These are phyloP conservation scores for Linnemannia schmuckeri DNA, from an alignment of 192 early-diverging fungal genomes.

Conservation along the genomic window DNA sequence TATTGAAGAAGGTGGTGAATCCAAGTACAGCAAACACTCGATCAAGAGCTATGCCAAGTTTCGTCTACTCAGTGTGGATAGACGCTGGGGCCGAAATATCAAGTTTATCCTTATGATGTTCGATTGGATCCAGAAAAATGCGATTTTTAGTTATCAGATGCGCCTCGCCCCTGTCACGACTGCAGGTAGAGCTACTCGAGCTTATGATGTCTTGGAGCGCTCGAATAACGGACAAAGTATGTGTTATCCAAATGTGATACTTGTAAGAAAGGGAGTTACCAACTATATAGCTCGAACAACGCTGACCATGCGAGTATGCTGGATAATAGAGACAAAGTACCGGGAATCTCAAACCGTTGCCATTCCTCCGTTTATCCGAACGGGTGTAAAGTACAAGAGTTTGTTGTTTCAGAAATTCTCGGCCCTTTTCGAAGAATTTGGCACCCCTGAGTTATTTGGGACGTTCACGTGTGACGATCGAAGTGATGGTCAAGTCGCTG, in stretches of 20 bases:
- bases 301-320: slow-evolving; percentile 2
- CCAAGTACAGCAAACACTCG: slow-evolving; percentile 15
- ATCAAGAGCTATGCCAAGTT: slow-evolving; percentile 33
- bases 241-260: background rate
- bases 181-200: slow-evolving; percentile 28
- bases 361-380: slow-evolving; percentile 31
- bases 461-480: slow-evolving; percentile 28
- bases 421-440: slow-evolving; percentile 26
- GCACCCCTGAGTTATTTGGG: slow-evolving; percentile 21
- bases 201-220: slow-evolving; percentile 22
- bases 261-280: background rate
- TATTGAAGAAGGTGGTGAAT: background rate
- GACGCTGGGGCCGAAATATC: slow-evolving; percentile 28
- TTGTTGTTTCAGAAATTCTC: slow-evolving; percentile 23
- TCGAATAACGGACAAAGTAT: slow-evolving; percentile 10
- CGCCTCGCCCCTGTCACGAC: slow-evolving; percentile 5
- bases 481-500: slow-evolving; percentile 26
- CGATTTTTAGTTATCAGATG: slow-evolving; percentile 28
- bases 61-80: slow-evolving; percentile 15
- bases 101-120: slow-evolving; percentile 36
- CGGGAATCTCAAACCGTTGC: slow-evolving; percentile 33
- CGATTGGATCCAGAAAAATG: slow-evolving; percentile 32
- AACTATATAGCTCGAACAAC: too few relatives aligned
- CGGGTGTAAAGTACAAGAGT: slow-evolving; percentile 26
- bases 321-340: slow-evolving; percentile 20